These are phyloP conservation scores for Beauveria medogensis DNA, from an alignment of 2,329 filamentous ascomycete species.

Conservation along the genomic window DNA sequence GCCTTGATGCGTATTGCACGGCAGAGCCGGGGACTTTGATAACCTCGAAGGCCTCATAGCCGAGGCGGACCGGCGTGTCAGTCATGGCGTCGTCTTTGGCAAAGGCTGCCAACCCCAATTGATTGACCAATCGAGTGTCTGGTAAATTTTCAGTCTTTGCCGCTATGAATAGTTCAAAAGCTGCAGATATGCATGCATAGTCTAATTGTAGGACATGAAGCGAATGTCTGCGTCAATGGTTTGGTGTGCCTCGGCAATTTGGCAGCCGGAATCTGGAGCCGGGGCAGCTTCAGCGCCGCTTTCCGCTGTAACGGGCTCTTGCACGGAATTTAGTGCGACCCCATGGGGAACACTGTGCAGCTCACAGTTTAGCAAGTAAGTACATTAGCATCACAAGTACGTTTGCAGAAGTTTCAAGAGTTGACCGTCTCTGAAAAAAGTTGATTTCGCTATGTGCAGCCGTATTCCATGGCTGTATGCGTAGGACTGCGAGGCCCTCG, in stretches of 20 bases:
- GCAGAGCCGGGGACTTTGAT: background rate
- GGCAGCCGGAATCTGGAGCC: background rate
- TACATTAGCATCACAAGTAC: background rate
- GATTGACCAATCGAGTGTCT: background rate
- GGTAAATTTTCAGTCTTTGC: too few relatives aligned
- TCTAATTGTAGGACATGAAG: background rate
- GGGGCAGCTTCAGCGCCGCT: background rate
- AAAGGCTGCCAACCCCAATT: background rate
- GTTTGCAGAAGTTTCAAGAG: background rate
- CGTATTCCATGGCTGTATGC: too few relatives aligned
- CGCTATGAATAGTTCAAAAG: too few relatives aligned
- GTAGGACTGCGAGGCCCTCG: too few relatives aligned
- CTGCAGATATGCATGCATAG: background rate
- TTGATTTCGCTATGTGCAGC: background rate
- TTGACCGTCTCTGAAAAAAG: too few relatives aligned
- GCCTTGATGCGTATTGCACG: background rate
- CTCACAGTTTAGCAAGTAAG: background rate
- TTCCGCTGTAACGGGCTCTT: background rate
- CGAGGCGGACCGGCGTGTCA: background rate
- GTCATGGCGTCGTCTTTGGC: background rate
- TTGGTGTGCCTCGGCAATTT: background rate
- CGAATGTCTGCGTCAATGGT: background rate
- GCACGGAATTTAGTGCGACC: background rate
- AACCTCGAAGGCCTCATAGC: conserved; percentile 4
- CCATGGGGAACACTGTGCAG: background rate